Percentiles rank a stretch among this genome's conserved stretches.
These are phyloP conservation scores for Colletotrichum sp. DNA, from an alignment of 2,329 filamentous ascomycete species.

Conservation along the genomic window DNA sequence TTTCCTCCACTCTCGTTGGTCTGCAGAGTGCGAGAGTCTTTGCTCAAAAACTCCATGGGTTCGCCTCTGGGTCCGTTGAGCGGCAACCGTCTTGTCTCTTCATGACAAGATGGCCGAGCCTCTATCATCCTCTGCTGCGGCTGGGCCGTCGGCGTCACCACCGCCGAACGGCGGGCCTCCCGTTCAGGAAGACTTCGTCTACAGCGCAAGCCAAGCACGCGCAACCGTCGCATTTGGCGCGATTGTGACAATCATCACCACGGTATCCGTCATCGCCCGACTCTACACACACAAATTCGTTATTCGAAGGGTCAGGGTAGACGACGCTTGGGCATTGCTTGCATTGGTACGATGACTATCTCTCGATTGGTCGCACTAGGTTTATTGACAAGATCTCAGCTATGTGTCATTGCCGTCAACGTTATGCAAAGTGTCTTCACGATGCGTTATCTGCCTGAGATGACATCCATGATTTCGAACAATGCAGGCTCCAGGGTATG, in stretches of 20 bases:
- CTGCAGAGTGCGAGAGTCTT: background rate
- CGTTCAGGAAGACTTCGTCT: background rate
- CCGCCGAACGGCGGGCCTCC: background rate
- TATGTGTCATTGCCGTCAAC: background rate
- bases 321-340: background rate
- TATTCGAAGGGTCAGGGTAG: background rate
- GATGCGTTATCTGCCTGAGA: background rate
- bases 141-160: background rate
- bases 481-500: background rate
- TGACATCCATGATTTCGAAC: background rate
- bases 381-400: background rate
- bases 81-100: background rate
- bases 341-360: background rate
- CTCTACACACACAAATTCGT: background rate
- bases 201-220: background rate
- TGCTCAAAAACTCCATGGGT: background rate
- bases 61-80: background rate
- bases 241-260: background rate
- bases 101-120: background rate
- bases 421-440: background rate
- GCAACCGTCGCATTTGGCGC: background rate
- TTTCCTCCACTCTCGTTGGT: background rate
- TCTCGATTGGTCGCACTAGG: too few relatives aligned
- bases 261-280: background rate
- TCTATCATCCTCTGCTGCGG: background rate